Evolutionary conservation across 2,329 filamentous ascomycete species (phyloP), one percentile per base, ranked within the genome.

Genomic region (Penicillium sp.): DNA sequence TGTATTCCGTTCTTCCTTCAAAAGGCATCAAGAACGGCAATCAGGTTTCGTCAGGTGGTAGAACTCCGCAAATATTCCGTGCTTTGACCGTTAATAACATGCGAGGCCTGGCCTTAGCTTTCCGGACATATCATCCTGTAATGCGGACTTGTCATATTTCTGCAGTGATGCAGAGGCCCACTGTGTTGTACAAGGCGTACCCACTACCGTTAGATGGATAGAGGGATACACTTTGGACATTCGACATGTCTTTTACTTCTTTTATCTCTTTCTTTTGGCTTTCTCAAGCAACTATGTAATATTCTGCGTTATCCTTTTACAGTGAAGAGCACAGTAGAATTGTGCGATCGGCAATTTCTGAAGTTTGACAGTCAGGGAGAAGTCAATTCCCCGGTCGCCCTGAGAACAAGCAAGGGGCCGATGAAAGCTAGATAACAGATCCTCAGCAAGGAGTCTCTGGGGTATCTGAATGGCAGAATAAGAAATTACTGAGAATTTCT

Each of bases 51-150:
- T 26, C 33, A 34, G 15, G 13, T 42, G 39, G n/a, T 42, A 5
- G 17, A 42, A 42, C 12, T 27, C 15, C 39, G 15, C 29, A 12
- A 2, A 13, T 42, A 20, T 12, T 27, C 9, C 29, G 42, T 46
- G 34, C 48, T 33, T 51, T 40, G 48, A 46, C 42, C n/a, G 48
- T 13, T 48, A 24, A 18, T 24, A 43, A 34, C 9, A 36, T 34
- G 24, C 23, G 26, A 46, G 27, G 32, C 12, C 17, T 29, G 13
- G 3, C 3, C 39, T 26, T 42, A 37, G 33, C 26, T 41, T 50
- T 34, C n/a, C 18, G n/a, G 48, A 51, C 37, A 46, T 26, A 41
- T 51, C 42, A 51, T 41, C 12, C 40, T 42, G 24, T 24, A 15
- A 27, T 17, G 39, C 39, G 9, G 39, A 42, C 39, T 27, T 30